Conservation (phyloP, 106 monocot species). For the Triglochin maritima region DNA sequence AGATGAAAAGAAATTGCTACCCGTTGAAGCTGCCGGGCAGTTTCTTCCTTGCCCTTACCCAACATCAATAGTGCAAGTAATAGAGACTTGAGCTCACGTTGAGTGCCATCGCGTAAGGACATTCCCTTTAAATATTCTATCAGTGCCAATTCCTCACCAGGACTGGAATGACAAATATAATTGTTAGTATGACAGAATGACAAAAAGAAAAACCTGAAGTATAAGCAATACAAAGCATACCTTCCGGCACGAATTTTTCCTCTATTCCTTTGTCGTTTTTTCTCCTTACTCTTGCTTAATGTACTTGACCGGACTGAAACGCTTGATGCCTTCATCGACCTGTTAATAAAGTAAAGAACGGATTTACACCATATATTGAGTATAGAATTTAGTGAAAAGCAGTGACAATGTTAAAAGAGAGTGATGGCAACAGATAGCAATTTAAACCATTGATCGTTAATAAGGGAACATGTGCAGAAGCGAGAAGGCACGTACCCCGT, state of each 20-base stretch:
- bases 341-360: constrained; percentile 4
- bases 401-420: background rate
- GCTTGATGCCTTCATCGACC: constrained; percentile 43
- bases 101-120: constrained; percentile 30
- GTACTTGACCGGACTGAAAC: constrained; percentile 49
- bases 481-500: constrained; percentile 35
- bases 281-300: constrained; percentile 39
- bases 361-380: background rate
- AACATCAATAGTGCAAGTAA: constrained; percentile 42
- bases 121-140: constrained; percentile 80
- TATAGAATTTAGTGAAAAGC: background rate
- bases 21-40: constrained; percentile 53
- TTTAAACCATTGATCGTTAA: background rate
- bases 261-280: constrained; percentile 45
- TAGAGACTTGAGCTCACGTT: constrained; percentile 51
- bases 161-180: constrained; percentile 28
- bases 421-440: background rate
- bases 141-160: constrained; percentile 81
- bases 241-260: constrained; percentile 96
- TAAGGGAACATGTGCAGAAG: background rate
- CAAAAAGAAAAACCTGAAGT: background rate
- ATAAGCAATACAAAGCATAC: constrained; percentile 15
- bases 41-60: constrained; percentile 41
- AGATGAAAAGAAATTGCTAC: constrained; percentile 42
- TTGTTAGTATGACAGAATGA: background rate